Evolutionary conservation across 2,329 filamentous ascomycete genomes (phyloP), one percentile per base, ranked within the genome.

Genomic region (Ascochyta clinopodiicola): DNA sequence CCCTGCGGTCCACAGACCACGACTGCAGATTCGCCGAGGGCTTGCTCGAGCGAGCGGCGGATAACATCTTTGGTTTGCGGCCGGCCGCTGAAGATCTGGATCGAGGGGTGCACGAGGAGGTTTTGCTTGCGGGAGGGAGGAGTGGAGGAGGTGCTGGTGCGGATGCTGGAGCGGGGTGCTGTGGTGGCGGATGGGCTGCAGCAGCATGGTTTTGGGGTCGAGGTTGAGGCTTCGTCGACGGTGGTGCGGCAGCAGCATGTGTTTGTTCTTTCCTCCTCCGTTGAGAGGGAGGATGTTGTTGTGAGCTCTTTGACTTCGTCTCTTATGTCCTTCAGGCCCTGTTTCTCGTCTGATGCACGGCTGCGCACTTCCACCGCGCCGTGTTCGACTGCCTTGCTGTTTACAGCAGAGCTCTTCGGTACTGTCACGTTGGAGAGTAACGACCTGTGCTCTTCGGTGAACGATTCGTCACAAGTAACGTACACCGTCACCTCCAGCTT

Each of bases 1-100:
- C 82, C 81, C 1, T 73, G 68, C 0, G 85, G 85, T 13, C 86
- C 86, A 64, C 87, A 89, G 0, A 85, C 85, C 2, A 87, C 81
- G 0, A 89, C 83, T 0, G 82, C 85, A 29, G 81, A 86, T 71
- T 89, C 86, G 2, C 87, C 86, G 12, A 80, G 69, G 0, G 86
- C 86, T 42, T 80, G 76, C 68, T 88, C 86, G 0, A 88, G 76
- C 1, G 80, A 77, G 42, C 79, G 79, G 25, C 81, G 77, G 22
- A 88, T 83, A 49, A 88, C 78, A 15, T 75, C 77, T 17, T 75
- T 74, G 4, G 81, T 73, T 21, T 79, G 73, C 0, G 86, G 86
- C 4, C 86, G 79, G 9, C 85, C 84, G 2, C 79, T 75, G 38
- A 81, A 59, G 6, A 84, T 53, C 5, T 64, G 59, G 57, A 75